phyloP scores from a whole-genome alignment of 768 basidiomycete species.

The Rhizopogon roseolus region DNA sequence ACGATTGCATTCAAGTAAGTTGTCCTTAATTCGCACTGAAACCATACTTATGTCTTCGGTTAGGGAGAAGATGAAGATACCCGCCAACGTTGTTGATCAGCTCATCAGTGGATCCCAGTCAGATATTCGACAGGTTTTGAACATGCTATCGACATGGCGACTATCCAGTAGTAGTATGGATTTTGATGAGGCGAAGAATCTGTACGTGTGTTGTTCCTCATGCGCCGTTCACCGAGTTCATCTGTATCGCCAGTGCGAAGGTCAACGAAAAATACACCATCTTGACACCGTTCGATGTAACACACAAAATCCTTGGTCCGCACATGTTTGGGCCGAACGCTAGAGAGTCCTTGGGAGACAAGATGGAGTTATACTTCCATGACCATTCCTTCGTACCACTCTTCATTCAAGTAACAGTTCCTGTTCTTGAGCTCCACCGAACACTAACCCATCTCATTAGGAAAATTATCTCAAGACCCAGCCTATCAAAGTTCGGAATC shows the following conservation, averaged over 20 bases:
- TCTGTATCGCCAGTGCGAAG: constrained; percentile 51
- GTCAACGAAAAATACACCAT: constrained; percentile 92
- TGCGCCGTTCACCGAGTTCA: neutral
- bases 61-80: constrained; percentile 93
- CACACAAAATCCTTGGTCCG: constrained; percentile 85
- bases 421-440: neutral
- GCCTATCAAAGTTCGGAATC: constrained; percentile 54
- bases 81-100: constrained; percentile 87
- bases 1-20: constrained; percentile 86
- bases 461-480: constrained; percentile 93
- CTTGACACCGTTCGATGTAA: constrained; percentile 89
- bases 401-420: constrained; percentile 74
- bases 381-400: constrained; percentile 92
- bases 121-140: constrained; percentile 94
- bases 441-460: constrained; percentile 32
- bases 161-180: constrained; percentile 76
- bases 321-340: constrained; percentile 83
- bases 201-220: constrained; percentile 56
- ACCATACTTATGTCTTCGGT: neutral
- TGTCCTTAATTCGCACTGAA: neutral
- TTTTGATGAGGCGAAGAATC: constrained; percentile 87
- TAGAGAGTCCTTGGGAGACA: constrained; percentile 79
- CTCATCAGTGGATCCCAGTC: constrained; percentile 86
- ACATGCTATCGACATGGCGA: constrained; percentile 98
- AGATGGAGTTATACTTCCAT: constrained; percentile 96